Base-by-base conservation (phyloP, 129 eudicot genomes). In the Apium graveolens region DNA sequence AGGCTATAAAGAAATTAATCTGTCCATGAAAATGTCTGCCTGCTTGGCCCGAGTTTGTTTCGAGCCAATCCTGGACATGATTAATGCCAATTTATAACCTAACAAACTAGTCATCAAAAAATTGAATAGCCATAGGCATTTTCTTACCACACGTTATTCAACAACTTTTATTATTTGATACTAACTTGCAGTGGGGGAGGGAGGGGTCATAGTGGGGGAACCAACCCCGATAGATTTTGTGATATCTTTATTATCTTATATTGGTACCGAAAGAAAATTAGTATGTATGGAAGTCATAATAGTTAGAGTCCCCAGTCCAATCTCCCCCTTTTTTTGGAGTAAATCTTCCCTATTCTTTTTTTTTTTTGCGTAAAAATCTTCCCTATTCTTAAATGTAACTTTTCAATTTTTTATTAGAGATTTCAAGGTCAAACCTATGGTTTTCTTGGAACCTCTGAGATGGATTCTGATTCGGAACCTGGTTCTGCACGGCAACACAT, bases 361-460 rank as follows among this genome's bases (percentile, higher is more conserved):
- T n/a, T n/a, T n/a, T n/a, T n/a, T n/a, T n/a, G n/a, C n/a, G n/a
- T n/a, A n/a, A n/a, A n/a, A 8, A 21, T 53, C 43, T 34, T 9
- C 27, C 45, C 29, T 24, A 76, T 43, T 3, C 9, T 20, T 60
- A 35, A 51, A 80, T 79, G 79, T 35, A 79, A 77, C 70, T 41
- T 80, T 80, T 66, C 32, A 80, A 38, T 76, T 53, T 76, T 80
- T 60, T 12, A 24, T 34, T 77, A 96, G 99, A 89, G 99, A 84
- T 96, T 96, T 81, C 99, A 96, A 96, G 99, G 99, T 53, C 97
- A 93, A 63, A 80, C 91, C 35, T 96, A 96, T 76, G 97, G 97
- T 46, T 74, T 96, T 57, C 96, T 96, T 84, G 89, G 90, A 83
- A 84, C 85, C 76, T 80, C 99, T 21, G 99, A 92, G 80, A 71